Percentiles rank a stretch among this genome's conserved stretches.
Evolutionary conservation across 106 monocot genomes (phyloP).

Genomic region (Platanthera guangdongensis): DNA sequence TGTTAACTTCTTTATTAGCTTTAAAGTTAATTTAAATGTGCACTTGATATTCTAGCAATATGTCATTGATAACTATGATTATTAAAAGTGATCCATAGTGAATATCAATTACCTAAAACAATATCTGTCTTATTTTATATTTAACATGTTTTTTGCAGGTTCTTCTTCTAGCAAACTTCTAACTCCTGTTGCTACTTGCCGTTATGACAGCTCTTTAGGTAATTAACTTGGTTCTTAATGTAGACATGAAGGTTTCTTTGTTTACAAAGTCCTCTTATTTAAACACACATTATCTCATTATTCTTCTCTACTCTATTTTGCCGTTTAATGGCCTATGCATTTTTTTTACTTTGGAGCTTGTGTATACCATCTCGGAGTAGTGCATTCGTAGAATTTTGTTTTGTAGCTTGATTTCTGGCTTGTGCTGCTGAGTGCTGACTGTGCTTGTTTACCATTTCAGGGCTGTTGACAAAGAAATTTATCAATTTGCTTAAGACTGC

Average conservation of each 20-base stretch:
- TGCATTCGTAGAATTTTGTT: neutral
- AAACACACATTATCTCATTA: neutral
- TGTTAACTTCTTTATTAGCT: neutral
- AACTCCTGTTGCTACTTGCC: constrained; percentile 66
- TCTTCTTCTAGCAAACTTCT: constrained; percentile 52
- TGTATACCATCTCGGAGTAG: neutral
- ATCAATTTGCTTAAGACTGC: constrained; percentile 51
- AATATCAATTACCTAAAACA: neutral
- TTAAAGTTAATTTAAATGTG: neutral
- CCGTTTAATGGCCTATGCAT: neutral
- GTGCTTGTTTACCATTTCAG: constrained; percentile 20
- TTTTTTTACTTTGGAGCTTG: neutral
- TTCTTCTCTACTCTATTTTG: neutral
- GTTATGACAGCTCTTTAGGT: constrained; percentile 92
- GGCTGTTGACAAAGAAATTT: constrained; percentile 57
- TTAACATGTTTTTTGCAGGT: constrained; percentile 33
- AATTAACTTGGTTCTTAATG: neutral
- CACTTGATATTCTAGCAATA: neutral
- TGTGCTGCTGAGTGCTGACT: neutral
- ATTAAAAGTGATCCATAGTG: neutral
- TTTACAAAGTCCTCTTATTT: neutral
- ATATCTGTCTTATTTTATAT: neutral
- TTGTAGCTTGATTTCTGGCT: neutral
- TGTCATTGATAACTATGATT: neutral
- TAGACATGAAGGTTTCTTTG: neutral